Conservation (phyloP, 2,329 filamentous ascomycete species). For the Biscogniauxia sp. region DNA sequence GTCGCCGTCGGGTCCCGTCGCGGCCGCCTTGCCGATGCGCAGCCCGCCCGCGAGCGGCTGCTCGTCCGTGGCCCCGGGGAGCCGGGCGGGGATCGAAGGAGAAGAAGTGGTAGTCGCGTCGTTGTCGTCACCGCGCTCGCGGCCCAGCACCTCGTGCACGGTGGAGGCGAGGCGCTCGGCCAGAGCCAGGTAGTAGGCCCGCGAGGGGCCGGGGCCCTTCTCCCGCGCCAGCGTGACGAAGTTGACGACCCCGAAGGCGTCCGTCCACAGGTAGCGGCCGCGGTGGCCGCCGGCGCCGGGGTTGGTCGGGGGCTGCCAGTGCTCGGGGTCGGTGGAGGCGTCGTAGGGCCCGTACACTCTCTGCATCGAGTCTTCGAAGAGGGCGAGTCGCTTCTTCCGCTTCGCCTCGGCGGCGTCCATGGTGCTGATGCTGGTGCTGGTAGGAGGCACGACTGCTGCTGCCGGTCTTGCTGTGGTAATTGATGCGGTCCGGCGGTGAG, state of each 20-base stretch:
- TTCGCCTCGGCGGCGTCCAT: background rate
- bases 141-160: slow-evolving; percentile 53
- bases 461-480: too few relatives aligned
- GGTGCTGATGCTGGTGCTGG: too few relatives aligned
- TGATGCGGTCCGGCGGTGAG: too few relatives aligned
- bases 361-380: slow-evolving; percentile 38
- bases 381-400: background rate
- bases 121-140: slow-evolving; percentile 49
- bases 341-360: slow-evolving; percentile 37
- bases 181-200: slow-evolving; percentile 43
- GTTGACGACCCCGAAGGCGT: slow-evolving; percentile 59
- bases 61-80: slow-evolving; percentile 50
- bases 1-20: slow-evolving; percentile 49
- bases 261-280: slow-evolving; percentile 61
- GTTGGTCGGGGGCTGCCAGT: slow-evolving; percentile 46
- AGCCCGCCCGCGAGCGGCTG: slow-evolving; percentile 54
- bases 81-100: slow-evolving; percentile 27
- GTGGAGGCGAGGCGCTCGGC: slow-evolving; percentile 47
- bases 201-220: slow-evolving; percentile 15
- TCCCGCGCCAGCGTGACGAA: slow-evolving; percentile 53
- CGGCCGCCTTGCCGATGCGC: slow-evolving; percentile 55
- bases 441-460: too few relatives aligned
- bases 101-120: too few relatives aligned
- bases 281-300: slow-evolving; percentile 50
- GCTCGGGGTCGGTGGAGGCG: slow-evolving; percentile 10